Evolutionary conservation across 768 basidiomycete species (phyloP).

Genomic region (Lactifluus hygrophoroides): DNA sequence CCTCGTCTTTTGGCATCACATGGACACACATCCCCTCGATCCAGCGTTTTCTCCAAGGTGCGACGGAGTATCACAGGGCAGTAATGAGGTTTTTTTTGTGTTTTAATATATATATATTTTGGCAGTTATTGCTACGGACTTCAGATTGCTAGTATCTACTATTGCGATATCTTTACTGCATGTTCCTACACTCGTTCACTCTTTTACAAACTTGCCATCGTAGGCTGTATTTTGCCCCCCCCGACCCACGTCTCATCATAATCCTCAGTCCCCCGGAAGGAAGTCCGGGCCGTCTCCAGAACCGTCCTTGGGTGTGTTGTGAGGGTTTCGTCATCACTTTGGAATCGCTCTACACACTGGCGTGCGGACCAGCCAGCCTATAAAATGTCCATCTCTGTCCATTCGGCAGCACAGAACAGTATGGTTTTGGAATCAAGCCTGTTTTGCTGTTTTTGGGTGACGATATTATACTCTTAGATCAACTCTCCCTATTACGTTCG

Average conservation of each 20-base stretch:
- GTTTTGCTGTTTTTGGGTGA: background rate
- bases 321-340: background rate
- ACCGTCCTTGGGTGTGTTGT: background rate
- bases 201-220: too few relatives aligned
- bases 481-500: constrained; percentile 58
- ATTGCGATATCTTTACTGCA: background rate
- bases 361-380: background rate
- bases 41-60: constrained; percentile 5
- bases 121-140: background rate
- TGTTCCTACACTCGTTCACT: background rate
- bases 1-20: background rate
- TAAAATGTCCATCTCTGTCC: constrained; percentile 35
- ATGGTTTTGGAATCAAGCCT: background rate
- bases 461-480: constrained; percentile 37
- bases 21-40: background rate
- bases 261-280: background rate
- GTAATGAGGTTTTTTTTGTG: background rate
- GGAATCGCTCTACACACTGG: too few relatives aligned
- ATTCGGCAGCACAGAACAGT: constrained; percentile 68
- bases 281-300: background rate
- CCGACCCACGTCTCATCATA: background rate
- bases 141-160: background rate
- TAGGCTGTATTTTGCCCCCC: too few relatives aligned
- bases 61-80: constrained; percentile 5
- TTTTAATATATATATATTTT: too few relatives aligned